Evolutionary conservation across 139 green algal species (phyloP).

Genomic region (Parachlorella kessleri): DNA sequence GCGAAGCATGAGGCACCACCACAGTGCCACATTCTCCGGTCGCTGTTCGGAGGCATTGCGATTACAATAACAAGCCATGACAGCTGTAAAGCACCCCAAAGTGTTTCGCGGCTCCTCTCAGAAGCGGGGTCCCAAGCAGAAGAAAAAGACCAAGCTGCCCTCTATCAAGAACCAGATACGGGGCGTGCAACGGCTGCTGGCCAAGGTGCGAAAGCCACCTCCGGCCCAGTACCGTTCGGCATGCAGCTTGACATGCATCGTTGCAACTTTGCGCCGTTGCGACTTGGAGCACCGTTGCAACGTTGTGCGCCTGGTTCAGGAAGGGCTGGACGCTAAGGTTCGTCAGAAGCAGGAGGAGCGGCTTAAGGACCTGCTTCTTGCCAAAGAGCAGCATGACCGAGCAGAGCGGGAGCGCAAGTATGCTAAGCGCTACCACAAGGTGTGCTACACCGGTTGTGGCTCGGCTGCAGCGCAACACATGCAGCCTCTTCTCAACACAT

Average conservation of each 20-base stretch:
- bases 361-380: conserved; percentile 54
- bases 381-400: conserved; percentile 20
- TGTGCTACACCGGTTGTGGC: conserved; percentile 25
- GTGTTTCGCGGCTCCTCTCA: neutral
- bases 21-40: too few relatives aligned
- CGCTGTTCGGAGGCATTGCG: neutral
- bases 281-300: too few relatives aligned
- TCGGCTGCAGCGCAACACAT: too few relatives aligned
- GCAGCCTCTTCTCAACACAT: too few relatives aligned
- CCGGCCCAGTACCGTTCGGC: too few relatives aligned
- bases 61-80: neutral
- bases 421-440: conserved; percentile 79
- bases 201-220: conserved; percentile 54
- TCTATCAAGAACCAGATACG: conserved; percentile 71
- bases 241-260: too few relatives aligned
- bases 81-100: neutral
- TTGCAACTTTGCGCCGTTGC: too few relatives aligned
- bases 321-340: conserved; percentile 47
- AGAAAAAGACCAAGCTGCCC: conserved; percentile 19
- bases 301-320: too few relatives aligned
- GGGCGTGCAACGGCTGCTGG: conserved; percentile 58
- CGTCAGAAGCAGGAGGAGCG: conserved; percentile 55
- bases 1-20: too few relatives aligned
- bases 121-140: neutral
- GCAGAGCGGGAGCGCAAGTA: conserved; percentile 64